Evolutionary conservation across 306 rosid genomes (phyloP).

Genomic region (Cucurbita pepo): DNA sequence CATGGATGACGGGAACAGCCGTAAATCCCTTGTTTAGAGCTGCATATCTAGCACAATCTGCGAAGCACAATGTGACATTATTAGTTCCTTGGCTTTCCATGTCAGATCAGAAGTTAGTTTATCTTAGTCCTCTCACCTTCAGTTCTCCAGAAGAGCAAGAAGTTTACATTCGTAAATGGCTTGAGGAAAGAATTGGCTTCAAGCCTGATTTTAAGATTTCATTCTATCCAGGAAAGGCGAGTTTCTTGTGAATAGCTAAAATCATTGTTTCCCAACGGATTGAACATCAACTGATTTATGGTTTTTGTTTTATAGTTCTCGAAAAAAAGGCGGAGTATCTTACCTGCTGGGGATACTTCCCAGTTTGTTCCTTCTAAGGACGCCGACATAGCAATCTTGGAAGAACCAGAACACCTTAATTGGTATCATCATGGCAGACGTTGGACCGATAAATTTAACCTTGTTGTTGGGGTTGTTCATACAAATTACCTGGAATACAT

Average conservation of each 20-base stretch:
- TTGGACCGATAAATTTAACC: conserved; percentile 92
- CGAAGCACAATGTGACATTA: conserved; percentile 67
- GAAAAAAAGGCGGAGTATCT: conserved; percentile 66
- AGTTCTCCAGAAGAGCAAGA: conserved; percentile 92
- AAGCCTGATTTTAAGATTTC: conserved; percentile 83
- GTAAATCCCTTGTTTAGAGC: conserved; percentile 96
- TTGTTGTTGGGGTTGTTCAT: conserved; percentile 93
- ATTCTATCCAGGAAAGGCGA: conserved; percentile 95
- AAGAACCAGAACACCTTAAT: conserved; percentile 95
- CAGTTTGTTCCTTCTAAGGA: conserved; percentile 81
- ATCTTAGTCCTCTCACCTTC: conserved; percentile 63
- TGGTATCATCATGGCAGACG: conserved; percentile 98
- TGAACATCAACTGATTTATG: conserved; percentile 8
- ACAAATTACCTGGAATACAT: conserved; percentile 94
- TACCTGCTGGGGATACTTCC: conserved; percentile 93
- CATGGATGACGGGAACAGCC: conserved; percentile 99
- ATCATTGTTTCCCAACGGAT: conserved; percentile 2
- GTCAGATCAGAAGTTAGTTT: conserved; percentile 85
- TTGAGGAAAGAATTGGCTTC: conserved; percentile 91
- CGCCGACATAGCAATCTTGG: conserved; percentile 88
- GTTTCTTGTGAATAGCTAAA: conserved; percentile 1
- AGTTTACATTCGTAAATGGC: conserved; percentile 80
- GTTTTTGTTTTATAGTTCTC: conserved; percentile 46
- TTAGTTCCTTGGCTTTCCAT: conserved; percentile 93
- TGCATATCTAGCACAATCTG: conserved; percentile 75